phyloP scores from a whole-genome alignment of 2,329 filamentous ascomycete genomes.

The Fusarium devonianum region DNA sequence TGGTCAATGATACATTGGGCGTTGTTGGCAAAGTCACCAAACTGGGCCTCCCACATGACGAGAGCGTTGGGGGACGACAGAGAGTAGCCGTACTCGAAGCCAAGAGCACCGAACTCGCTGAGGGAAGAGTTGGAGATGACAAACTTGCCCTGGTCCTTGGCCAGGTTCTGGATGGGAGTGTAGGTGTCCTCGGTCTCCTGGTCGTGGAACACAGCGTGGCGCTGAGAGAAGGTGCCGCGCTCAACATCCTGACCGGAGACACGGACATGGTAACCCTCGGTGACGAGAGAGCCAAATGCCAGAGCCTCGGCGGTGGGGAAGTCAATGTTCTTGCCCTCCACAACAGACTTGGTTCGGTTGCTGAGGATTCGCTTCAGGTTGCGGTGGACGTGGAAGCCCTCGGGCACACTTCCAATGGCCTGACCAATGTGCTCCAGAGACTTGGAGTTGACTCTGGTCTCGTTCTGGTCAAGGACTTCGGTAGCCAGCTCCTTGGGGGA shows the following conservation, averaged over 20 bases:
- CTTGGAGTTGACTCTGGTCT: conserved; percentile 78
- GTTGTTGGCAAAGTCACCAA: conserved; percentile 99
- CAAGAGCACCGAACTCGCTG: conserved; percentile 75
- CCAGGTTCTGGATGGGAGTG: conserved; percentile 88
- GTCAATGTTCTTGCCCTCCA: conserved; percentile 93
- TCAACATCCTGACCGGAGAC: conserved; percentile 99
- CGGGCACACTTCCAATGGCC: conserved; percentile 78
- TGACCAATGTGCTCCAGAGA: conserved; percentile 83
- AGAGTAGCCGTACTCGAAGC: conserved; percentile 99
- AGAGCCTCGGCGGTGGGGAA: conserved; percentile 97
- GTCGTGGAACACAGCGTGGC: conserved; percentile 96
- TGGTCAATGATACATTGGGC: conserved; percentile 99
- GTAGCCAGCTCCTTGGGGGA: conserved; percentile 96
- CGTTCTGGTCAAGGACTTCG: conserved; percentile 90
- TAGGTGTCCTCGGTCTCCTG: conserved; percentile 94
- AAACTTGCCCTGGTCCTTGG: conserved; percentile 92
- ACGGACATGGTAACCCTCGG: conserved; percentile 95
- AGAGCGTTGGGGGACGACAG: conserved; percentile 95
- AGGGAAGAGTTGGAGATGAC: conserved; percentile 96
- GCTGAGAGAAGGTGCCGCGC: conserved; percentile 98
- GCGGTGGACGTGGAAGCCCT: conserved; percentile 87
- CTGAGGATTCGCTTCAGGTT: conserved; percentile 96
- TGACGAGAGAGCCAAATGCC: conserved; percentile 89
- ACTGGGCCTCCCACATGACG: conserved; percentile 99
- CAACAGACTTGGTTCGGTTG: conserved; percentile 88